Percentiles rank a stretch among this genome's conserved stretches.
Evolutionary conservation across 2,329 filamentous ascomycete species (phyloP).

Genomic region (Tolypocladium pustulatum): DNA sequence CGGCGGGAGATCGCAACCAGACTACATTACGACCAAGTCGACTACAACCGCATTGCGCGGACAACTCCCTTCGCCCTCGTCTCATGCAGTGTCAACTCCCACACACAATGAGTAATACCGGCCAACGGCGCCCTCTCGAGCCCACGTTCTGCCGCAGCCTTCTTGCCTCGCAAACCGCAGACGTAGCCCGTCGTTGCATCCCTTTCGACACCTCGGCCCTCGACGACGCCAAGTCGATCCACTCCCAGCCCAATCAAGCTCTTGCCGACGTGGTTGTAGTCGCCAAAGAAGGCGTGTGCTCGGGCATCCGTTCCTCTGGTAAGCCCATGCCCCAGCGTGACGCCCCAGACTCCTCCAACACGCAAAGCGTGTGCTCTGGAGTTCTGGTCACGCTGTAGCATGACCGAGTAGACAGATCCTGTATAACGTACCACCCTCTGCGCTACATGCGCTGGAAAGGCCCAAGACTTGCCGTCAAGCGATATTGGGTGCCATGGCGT

Average conservation of each 20-base stretch:
- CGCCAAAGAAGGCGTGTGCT: conserved; percentile 44
- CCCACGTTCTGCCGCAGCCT: neutral
- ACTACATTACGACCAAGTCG: neutral
- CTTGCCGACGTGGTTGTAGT: conserved; percentile 31
- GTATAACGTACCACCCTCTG: conserved; percentile 28
- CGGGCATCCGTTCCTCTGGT: conserved; percentile 23
- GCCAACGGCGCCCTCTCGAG: too few relatives aligned
- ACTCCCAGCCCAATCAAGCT: conserved; percentile 25
- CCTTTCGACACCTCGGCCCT: conserved; percentile 32
- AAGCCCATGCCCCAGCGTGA: conserved; percentile 49
- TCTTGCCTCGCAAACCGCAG: conserved; percentile 10
- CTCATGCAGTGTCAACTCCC: neutral
- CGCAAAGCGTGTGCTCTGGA: conserved; percentile 38
- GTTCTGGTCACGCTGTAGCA: conserved; percentile 36
- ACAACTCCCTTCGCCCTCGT: neutral
- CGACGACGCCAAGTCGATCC: conserved; percentile 27
- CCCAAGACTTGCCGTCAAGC: conserved; percentile 27
- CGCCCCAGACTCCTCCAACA: conserved; percentile 37
- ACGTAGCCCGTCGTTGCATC: conserved; percentile 28
- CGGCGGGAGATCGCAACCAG: neutral
- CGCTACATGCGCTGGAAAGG: conserved; percentile 32
- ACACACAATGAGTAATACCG: neutral
- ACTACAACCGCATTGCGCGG: neutral
- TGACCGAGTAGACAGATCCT: conserved; percentile 44
- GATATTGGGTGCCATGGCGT: conserved; percentile 52